Conservation (phyloP, 306 rosid species). For the Pyrus betulifolia region DNA sequence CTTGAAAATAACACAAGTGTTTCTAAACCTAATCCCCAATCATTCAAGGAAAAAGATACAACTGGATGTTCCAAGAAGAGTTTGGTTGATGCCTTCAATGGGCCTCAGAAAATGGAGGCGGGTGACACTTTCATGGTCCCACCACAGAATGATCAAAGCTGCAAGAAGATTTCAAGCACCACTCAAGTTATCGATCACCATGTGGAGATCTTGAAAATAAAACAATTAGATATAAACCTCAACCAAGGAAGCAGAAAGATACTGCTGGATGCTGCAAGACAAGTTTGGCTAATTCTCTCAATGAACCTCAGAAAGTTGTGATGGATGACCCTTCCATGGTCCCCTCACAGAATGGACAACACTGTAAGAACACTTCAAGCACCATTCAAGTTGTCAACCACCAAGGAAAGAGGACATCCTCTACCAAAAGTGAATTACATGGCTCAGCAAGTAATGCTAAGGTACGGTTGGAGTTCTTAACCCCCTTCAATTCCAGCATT, state of each 20-base stretch:
- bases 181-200: slow-evolving; percentile 20
- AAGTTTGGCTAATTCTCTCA: slow-evolving; percentile 5
- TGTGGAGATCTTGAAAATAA: slow-evolving; percentile 9
- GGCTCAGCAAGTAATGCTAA: slow-evolving; percentile 29
- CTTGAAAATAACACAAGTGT: not conserved
- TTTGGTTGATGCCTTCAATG: slow-evolving; percentile 8
- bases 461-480: slow-evolving; percentile 21
- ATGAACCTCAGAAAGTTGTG: slow-evolving; percentile 17
- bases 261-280: slow-evolving; percentile 3
- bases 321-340: slow-evolving; percentile 16
- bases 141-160: slow-evolving; percentile 12
- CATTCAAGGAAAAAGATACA: slow-evolving; percentile 20
- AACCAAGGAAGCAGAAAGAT: slow-evolving; percentile 23
- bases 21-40: slow-evolving; percentile 8
- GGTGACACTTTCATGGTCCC: slow-evolving; percentile 20
- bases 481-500: slow-evolving; percentile 13
- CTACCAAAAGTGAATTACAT: slow-evolving; percentile 19
- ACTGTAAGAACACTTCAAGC: slow-evolving; percentile 10
- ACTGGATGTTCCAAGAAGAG: slow-evolving; percentile 6
- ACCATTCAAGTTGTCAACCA: slow-evolving; percentile 20
- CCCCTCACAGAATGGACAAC: slow-evolving; percentile 20
- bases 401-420: slow-evolving; percentile 15
- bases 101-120: slow-evolving; percentile 17
- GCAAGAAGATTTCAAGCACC: slow-evolving; percentile 7
- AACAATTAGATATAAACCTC: slow-evolving; percentile 6